Evolutionary conservation across 164 flowering plant species (phyloP), one percentile per base, ranked within the genome.

Genomic region (Cinnamomum micranthum): DNA sequence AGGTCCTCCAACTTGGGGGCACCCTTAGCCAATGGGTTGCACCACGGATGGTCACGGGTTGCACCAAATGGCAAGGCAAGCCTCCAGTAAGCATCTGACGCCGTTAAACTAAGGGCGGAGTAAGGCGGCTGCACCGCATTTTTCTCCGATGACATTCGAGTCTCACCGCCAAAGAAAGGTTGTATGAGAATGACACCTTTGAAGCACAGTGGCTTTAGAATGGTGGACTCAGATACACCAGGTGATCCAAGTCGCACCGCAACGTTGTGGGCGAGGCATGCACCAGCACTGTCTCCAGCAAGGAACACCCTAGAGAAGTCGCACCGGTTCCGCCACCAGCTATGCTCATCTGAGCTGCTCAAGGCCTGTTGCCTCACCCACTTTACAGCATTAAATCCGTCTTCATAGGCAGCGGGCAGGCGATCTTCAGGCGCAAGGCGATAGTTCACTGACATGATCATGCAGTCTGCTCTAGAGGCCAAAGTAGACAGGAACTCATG

Each of bases 141-240:
- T 68, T 50, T 81, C 81, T 88, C 91, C 1, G 91, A 81, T 1
- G 78, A 11, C 1, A 85, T 84, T 63, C 89, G 74, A 13, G 75
- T 73, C 67, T 88, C 91, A 0, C 88, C 88, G 17, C 89, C 89
- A n/a, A 88, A 86, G 52, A 88, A 88, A 0, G 91, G 91, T 68
- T 88, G 91, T 25, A 88, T 78, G 1, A 86, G 25, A 20, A 88
- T 77, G 0, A 73, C 50, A 27, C 89, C 91, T 70, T 76, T 83
- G 31, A 85, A 60, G 13, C 23, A 41, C 51, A 83, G 31, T 0
- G 87, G 83, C 52, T 72, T 79, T 5, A 82, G 63, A 55, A 19
- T 27, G 23, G 65, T 27, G 68, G 63, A 24, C 50, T 35, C 63
- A 1, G 69, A 35, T 14, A 50, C 71, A 3, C 20, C 17, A 5